Base-by-base conservation (phyloP, 148 eudicot species). In the Rhododendron griersonianum region DNA sequence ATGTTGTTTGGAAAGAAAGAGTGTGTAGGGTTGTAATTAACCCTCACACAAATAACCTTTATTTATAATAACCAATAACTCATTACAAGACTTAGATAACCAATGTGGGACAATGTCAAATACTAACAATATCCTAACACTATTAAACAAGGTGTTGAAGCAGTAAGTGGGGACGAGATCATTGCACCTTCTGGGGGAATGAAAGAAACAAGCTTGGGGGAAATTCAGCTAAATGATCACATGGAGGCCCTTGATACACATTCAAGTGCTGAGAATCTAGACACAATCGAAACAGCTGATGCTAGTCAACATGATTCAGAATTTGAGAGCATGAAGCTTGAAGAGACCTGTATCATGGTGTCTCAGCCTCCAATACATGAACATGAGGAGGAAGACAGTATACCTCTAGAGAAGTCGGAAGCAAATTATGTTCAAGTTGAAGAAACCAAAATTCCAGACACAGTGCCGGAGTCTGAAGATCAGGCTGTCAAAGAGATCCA, bases 121-220 rank as follows among this genome's bases (percentile, higher is more conserved):
- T n/a, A n/a, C n/a, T n/a, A n/a, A n/a, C n/a, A n/a, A n/a, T n/a
- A n/a, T n/a, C n/a, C n/a, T n/a, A n/a, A n/a, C n/a, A n/a, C n/a
- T n/a, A n/a, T 5, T 48, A 30, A 33, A 15, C 65, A 84, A 28
- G 65, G 48, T 33, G 41, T 33, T 69, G 79, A 84, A 33, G 33
- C 79, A 84, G 48, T 9, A 35, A 48, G 51, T 30, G 67, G 18
- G 8, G 84, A 45, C 23, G 81, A 87, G 55, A 79, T 8, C 25
- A n/a, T 28, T 44, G 80, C 84, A 83, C 57, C 65, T 50, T 45
- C 53, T 35, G 82, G 23, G 30, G 85, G 57, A 33, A 59, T 41
- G 47, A 88, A 87, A 74, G 84, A 39, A 65, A 85, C 85, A 47
- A 90, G 79, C 83, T 84, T 84, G 84, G 85, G 61, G 30, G 83